Percentiles rank a stretch among this genome's conserved stretches.
These are phyloP conservation scores for Apiospora koreana DNA, from an alignment of 2,329 filamentous ascomycete genomes.

Conservation along the genomic window DNA sequence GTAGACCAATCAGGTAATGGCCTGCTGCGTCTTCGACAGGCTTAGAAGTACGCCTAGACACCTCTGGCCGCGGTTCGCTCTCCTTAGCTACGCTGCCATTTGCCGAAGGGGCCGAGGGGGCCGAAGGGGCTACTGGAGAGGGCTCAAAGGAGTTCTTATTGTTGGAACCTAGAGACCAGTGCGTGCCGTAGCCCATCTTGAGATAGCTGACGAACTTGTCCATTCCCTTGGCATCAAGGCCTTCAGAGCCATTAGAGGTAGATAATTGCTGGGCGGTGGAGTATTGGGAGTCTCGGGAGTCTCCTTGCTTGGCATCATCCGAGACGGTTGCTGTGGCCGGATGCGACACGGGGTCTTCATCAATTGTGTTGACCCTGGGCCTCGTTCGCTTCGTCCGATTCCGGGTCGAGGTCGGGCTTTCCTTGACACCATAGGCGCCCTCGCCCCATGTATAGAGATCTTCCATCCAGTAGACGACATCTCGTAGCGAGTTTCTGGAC, in stretches of 20 bases:
- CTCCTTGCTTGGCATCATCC: background rate
- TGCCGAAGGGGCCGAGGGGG: constrained; percentile 13
- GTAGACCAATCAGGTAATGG: constrained; percentile 68
- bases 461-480: constrained; percentile 84
- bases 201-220: constrained; percentile 64
- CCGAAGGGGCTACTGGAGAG: constrained; percentile 4
- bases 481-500: constrained; percentile 68
- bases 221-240: constrained; percentile 40
- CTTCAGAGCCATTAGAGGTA: constrained; percentile 20
- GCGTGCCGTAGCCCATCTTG: constrained; percentile 68
- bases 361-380: constrained; percentile 16
- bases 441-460: constrained; percentile 83
- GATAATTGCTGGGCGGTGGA: constrained; percentile 11
- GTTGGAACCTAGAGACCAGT: constrained; percentile 53
- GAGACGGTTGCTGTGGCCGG: constrained; percentile 4
- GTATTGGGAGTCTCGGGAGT: background rate
- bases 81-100: constrained; percentile 13
- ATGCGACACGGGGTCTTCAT: constrained; percentile 12
- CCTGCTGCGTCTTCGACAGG: constrained; percentile 32
- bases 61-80: constrained; percentile 9
- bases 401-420: constrained; percentile 72
- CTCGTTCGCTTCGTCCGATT: constrained; percentile 44
- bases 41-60: constrained; percentile 12
- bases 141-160: background rate
- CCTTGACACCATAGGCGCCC: constrained; percentile 79